These are phyloP conservation scores for Xanthoconium separans DNA, from an alignment of 1,284 basidiomycete genomes.

Conservation along the genomic window DNA sequence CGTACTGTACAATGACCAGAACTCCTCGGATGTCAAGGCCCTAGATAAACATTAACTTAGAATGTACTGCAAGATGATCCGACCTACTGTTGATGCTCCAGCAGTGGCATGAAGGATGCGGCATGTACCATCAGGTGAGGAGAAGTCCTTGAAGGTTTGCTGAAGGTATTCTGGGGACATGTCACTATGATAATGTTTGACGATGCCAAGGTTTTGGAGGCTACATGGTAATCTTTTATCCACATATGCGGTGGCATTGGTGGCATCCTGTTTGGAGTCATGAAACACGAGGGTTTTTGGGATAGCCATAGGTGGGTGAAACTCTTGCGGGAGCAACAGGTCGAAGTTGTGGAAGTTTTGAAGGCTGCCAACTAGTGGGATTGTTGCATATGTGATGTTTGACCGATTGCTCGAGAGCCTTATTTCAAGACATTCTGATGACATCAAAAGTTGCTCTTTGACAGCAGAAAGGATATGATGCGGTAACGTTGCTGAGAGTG, in stretches of 20 bases:
- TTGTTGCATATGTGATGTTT: constrained; percentile 12
- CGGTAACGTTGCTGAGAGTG: constrained; percentile 1
- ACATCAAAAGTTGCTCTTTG: not conserved
- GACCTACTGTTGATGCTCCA: not conserved
- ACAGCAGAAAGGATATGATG: not conserved
- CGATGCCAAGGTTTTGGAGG: not conserved
- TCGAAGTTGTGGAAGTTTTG: not conserved
- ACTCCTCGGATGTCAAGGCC: not conserved
- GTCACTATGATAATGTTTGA: constrained; percentile 3
- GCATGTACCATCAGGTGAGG: not conserved
- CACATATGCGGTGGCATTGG: not conserved
- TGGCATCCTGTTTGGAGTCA: constrained; percentile 5
- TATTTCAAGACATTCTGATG: not conserved
- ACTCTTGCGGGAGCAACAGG: not conserved
- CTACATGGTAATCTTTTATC: not conserved
- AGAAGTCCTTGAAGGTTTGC: not conserved
- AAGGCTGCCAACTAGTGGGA: not conserved
- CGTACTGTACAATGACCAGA: too few relatives aligned
- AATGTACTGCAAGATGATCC: too few relatives aligned
- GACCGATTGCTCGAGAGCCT: not conserved
- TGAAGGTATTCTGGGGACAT: constrained; percentile 7
- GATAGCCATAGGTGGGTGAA: not conserved
- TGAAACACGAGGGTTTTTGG: constrained; percentile 4
- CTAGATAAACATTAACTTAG: too few relatives aligned
- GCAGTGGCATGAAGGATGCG: constrained; percentile 3